Evolutionary conservation across 176 grass and related monocot genomes (phyloP).

Genomic region (Avena atlantica): DNA sequence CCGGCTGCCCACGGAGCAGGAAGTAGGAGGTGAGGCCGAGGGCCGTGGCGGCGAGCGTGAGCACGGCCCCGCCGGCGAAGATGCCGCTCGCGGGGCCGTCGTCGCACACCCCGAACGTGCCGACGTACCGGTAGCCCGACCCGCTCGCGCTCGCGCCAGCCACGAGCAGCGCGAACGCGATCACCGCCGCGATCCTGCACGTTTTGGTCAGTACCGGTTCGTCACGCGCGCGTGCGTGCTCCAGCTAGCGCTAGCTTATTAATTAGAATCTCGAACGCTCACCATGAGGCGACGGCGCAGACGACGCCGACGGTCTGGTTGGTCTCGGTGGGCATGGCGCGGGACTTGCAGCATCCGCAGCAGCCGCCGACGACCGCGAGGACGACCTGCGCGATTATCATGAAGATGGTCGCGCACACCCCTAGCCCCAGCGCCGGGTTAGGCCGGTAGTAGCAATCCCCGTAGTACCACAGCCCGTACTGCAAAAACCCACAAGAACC

Average conservation of each 20-base stretch:
- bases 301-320: slow-evolving; percentile 15
- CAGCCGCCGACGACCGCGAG: slow-evolving; percentile 31
- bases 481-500: slow-evolving; percentile 8
- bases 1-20: not conserved
- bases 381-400: slow-evolving; percentile 18
- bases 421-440: slow-evolving; percentile 28
- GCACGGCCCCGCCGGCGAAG: slow-evolving; percentile 42
- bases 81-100: slow-evolving; percentile 19
- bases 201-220: not conserved
- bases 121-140: not conserved
- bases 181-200: slow-evolving; percentile 39
- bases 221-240: not conserved
- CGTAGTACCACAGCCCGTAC: not conserved
- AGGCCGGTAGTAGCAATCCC: slow-evolving; percentile 11
- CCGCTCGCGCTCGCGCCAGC: slow-evolving; percentile 17
- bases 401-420: slow-evolving; percentile 37
- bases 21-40: slow-evolving; percentile 35
- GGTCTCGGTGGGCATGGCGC: slow-evolving; percentile 10
- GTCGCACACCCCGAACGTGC: not conserved
- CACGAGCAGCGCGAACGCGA: slow-evolving; percentile 29
- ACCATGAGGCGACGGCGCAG: slow-evolving; percentile 37
- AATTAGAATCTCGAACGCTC: not conserved
- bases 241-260: no score
- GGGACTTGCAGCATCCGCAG: slow-evolving; percentile 44
- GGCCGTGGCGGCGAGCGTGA: slow-evolving; percentile 40